phyloP scores from a whole-genome alignment of 495 filamentous ascomycete species.

The Pseudotulostoma volvatum region DNA sequence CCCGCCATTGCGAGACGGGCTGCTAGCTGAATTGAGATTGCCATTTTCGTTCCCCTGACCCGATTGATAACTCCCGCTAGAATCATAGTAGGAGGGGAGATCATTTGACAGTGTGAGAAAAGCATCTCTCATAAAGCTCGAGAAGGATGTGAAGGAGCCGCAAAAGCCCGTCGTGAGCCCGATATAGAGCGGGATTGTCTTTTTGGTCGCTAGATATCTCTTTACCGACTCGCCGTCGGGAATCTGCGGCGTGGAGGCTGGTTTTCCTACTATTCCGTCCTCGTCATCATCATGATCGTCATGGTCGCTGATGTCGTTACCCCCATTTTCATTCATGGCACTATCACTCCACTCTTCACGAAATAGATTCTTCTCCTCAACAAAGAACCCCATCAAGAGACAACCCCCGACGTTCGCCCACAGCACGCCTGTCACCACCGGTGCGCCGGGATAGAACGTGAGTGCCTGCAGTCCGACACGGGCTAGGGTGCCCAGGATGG shows the following conservation, averaged over 20 bases:
- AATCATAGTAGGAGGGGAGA: constrained; percentile 33
- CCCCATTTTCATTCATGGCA: constrained; percentile 2
- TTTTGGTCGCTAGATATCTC: constrained; percentile 45
- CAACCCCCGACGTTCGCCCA: constrained; percentile 90
- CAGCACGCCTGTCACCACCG: constrained; percentile 53
- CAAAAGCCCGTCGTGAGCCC: constrained; percentile 90
- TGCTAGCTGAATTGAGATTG: background rate
- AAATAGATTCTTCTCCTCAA: constrained; percentile 67
- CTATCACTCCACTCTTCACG: constrained; percentile 42
- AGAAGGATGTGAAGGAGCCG: constrained; percentile 84
- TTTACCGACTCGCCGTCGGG: constrained; percentile 23
- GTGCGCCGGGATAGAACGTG: constrained; percentile 64
- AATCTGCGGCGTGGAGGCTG: constrained; percentile 5
- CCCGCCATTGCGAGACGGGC: constrained; percentile 49
- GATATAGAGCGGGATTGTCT: constrained; percentile 78
- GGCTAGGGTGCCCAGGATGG: constrained; percentile 72
- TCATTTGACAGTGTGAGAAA: constrained; percentile 77
- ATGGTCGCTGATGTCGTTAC: background rate
- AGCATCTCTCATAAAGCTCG: constrained; percentile 68
- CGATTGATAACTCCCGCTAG: constrained; percentile 6
- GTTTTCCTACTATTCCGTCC: background rate
- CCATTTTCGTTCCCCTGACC: background rate
- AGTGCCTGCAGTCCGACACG: constrained; percentile 69
- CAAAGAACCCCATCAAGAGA: constrained; percentile 70
- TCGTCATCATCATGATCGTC: no score